Base-by-base conservation (phyloP, 768 basidiomycete species). In the Asterophora lycoperdoides region DNA sequence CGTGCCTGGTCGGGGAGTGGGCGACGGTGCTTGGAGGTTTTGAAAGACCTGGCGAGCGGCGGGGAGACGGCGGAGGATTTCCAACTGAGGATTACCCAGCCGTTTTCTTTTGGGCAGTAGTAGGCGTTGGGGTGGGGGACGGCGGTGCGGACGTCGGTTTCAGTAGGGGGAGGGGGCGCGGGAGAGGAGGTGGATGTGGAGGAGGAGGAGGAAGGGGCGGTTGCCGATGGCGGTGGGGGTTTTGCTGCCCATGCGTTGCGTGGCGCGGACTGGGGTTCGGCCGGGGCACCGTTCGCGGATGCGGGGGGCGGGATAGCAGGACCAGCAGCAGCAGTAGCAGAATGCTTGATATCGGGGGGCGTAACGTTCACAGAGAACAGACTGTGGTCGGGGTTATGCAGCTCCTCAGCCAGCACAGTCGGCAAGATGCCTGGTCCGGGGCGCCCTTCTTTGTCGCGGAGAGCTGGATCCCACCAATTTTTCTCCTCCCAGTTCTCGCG, bases 51-150 rank as follows among this genome's bases (percentile, higher is more conserved):
- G 14, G 81, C 75, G 17, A 89, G 71, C 5, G 83, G 80, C 2
- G 85, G 86, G 8, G 77, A 60, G 32, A 82, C 72, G 15, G 74
- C 70, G 10, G 85, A 83, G 11, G 77, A 76, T 53, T 80, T 81
- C 83, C 85, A 87, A 33, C 70, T 72, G 13, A 91, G 70, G 33
- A 92, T 75, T 29, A 89, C 78, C 89, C 89, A 93, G 5, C 84
- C 84, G 56, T 91, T 87, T 48, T 91, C 86, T 61, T 80, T 83
- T 18, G 81, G 78, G 60, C 89, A 92, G 60, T 86, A 93, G 62
- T 88, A 88, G 11, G 86, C 88, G 56, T 87, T 80, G 4, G 89
- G 83, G 61, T 93, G 89, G 10, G 90, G 89, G 26, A 88, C 73
- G 26, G 88, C 76, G 13, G 75, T 78, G n/a, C 74, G 77, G 5